Conservation (phyloP, 2,329 filamentous ascomycete species). For the Paecilomyces niveus region DNA sequence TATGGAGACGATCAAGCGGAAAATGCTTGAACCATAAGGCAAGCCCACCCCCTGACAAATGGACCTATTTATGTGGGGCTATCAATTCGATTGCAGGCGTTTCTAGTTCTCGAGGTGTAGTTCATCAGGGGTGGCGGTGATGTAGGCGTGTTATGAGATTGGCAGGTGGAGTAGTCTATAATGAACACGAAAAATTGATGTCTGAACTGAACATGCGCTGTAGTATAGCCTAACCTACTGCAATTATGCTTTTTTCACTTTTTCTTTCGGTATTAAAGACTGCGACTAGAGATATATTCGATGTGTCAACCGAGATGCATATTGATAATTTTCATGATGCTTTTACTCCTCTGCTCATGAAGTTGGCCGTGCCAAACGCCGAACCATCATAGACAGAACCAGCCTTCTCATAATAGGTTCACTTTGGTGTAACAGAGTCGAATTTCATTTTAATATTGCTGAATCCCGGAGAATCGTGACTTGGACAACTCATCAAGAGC, state of each 20-base stretch:
- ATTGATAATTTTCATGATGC: background rate
- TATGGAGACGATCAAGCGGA: constrained; percentile 6
- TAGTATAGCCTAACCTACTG: no score
- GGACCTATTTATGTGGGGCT: no score
- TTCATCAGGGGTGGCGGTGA: no score
- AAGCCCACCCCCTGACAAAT: no score
- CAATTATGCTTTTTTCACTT: background rate
- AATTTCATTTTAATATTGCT: background rate
- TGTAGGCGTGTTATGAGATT: no score
- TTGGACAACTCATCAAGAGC: background rate
- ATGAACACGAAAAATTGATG: no score
- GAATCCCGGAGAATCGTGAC: background rate
- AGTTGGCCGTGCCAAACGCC: background rate
- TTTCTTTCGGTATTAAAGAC: background rate
- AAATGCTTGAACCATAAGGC: background rate
- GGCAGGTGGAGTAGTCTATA: no score
- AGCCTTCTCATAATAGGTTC: background rate
- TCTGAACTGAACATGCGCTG: no score
- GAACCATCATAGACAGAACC: background rate
- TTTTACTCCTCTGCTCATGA: background rate
- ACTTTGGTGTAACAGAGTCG: background rate
- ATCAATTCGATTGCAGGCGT: no score
- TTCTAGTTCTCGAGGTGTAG: no score
- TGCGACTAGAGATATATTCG: background rate
- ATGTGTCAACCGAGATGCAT: background rate